Base-by-base conservation (phyloP, 2,329 filamentous ascomycete genomes). In the Monosporascus ibericus region DNA sequence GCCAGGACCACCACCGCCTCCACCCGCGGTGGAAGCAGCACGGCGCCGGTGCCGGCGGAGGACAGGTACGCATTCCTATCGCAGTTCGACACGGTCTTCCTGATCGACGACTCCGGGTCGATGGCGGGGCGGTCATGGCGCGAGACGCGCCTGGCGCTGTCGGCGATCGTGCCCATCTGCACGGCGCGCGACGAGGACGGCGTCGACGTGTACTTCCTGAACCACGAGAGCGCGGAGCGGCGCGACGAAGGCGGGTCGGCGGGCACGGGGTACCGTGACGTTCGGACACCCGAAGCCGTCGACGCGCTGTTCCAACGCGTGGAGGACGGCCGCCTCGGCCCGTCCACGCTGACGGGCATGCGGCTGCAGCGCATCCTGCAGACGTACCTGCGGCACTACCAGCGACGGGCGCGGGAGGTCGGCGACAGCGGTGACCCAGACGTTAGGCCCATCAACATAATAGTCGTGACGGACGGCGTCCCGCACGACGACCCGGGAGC, bases 161-260 rank as follows among this genome's bases (percentile, higher is more conserved):
- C 14, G 22, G 30, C 34, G 9, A 90, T 96, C 62, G 80, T 88
- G 0, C 89, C 88, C 0, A 87, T 95, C 64, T 92, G 90, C 71
- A 88, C 88, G 0, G 66, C 75, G 3, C 84, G 87, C 67, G 92
- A 96, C 66, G 71, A 74, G 0, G 88, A 96, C 67, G 92, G 92
- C 25, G 85, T 96, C 60, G 92, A 96, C 65, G 75, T 96, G 58
- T 90, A 88, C 76, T 96, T 96, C 68, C 75, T 96, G 39, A 96
- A 96, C 71, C 79, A 86, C 65, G 62, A 66, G 37, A 74, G 55
- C 0, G 72, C 75, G 30, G 58, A 58, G 3, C 51, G 49, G 11
- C 30, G 30, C 30, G 36, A 49, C 3, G 56, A 63, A 7, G 39
- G n/a, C 4, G 65, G 66, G 11, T 68, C 74, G 50, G 68, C 73